Base-by-base conservation (phyloP, 345 rosid species). In the Euphorbia peplus region DNA sequence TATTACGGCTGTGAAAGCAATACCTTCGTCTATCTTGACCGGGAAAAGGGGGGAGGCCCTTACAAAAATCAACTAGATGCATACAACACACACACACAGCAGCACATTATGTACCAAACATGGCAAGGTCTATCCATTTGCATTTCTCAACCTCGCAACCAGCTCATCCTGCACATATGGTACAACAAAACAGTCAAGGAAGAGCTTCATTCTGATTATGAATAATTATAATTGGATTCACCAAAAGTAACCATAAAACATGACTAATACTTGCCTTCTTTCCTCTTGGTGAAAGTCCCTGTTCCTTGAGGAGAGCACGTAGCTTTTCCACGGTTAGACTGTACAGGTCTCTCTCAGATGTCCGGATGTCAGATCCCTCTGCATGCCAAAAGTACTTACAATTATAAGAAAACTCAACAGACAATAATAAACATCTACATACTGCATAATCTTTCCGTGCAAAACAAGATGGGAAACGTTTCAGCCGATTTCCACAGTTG, bases 291-390 rank as follows among this genome's bases (percentile, higher is more conserved):
- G 96, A 82, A 78, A 93, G 91, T 60, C 95, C 89, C 59, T 72
- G 80, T 74, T 86, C 96, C 76, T 83, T 93, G 54, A 93, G 88
- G 67, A 89, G 90, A 13, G 84, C 89, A 5, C 97, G 96, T 2
- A 93, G 98, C 79, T 83, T 85, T 78, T 93, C 98, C 5, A 91
- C 96, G 0, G 92, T 93, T 74, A 87, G 80, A 75, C 87, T 83
- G 70, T 85, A 88, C 59, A 79, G 78, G 52, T 89, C 92, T 80
- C 64, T 87, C 44, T 89, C 93, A 29, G 77, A 72, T 54, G 83
- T n/a, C 47, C 78, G 83, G 81, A 82, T 81, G 76, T 76, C 83
- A 4, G 96, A 84, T 52, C 88, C 95, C 61, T 86, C 97, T 90
- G 82, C 68, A 67, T 42, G 25, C 50, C 64, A 41, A 54, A 66